Base-by-base conservation (phyloP, 116 monocot genomes). In the Cymodocea nodosa region DNA sequence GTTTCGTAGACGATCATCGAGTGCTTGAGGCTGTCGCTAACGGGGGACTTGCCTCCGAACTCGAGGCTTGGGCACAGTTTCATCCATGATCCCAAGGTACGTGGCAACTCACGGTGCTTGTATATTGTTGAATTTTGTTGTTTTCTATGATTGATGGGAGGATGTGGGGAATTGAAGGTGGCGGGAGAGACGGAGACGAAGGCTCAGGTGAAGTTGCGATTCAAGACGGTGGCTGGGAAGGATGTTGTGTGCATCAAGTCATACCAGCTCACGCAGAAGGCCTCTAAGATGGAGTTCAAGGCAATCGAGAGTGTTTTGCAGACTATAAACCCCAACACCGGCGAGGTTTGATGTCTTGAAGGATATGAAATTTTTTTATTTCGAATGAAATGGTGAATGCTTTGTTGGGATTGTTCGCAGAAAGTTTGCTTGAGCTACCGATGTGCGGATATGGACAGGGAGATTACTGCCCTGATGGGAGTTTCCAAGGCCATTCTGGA, bases 231-330 rank as follows among this genome's bases (percentile, higher is more conserved):
- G 13, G 88, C 97, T 0, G 83, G 88, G n/a, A 90, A 84, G 74
- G 97, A 97, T 56, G 91, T 97, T 24, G 97, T 97, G 20, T 90
- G 91, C 68, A 84, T 97, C 23, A 74, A 91, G 14, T 97, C 97
- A 19, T 95, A 90, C 74, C 95, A 95, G 76, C 80, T 95, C 58
- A 90, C 95, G 0, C 95, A 95, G 74, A 95, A 95, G 79, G 87
- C 90, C 4, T 95, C 95, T 12, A 95, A 90, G 73, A 83, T 95
- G 95, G 95, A 95, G 85, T 95, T 90, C 75, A 95, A 95, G 74
- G 95, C 95, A 56, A 83, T 95, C 34, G 95, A 95, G 74, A 95
- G 95, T 57, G 95, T 95, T 17, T 83, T 95, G 22, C 95, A 95
- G 80, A 95, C 95, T 17, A 95, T 95, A 68, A 95, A 87, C 55